Evolutionary conservation across 495 filamentous ascomycete genomes (phyloP), one percentile per base, ranked within the genome.

Genomic region (Darksidea phi): DNA sequence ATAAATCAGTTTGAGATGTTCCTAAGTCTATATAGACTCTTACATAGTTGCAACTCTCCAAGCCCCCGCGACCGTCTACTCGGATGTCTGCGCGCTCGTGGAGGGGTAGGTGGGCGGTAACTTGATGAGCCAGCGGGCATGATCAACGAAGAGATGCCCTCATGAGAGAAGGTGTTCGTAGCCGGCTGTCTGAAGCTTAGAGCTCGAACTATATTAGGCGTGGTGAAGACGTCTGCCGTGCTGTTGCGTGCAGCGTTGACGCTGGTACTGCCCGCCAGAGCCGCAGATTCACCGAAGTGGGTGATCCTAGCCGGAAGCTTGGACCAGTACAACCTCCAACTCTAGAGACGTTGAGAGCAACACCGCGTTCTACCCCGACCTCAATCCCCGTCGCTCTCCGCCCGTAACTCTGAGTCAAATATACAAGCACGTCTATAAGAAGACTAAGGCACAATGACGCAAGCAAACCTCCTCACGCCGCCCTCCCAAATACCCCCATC

Each of bases 401-500:
- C 41, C 41, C n/a, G n/a, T n/a, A n/a, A n/a, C n/a, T n/a, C n/a
- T n/a, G n/a, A n/a, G n/a, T n/a, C n/a, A n/a, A n/a, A n/a, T n/a
- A n/a, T n/a, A n/a, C n/a, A n/a, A n/a, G n/a, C n/a, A n/a, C n/a
- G n/a, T n/a, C n/a, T n/a, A n/a, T n/a, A n/a, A n/a, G n/a, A 20
- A 51, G 18, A 42, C 10, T 41, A 21, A 10, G 5, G 15, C 53
- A 61, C 43, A 23, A 74, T 74, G 72, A 48, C 71, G 15, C 38
- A 54, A 7, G 43, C 66, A 45, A 69, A 61, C 17, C 70, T 75
- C 51, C 71, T 75, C 53, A 24, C 63, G 45, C 69, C 73, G 7
- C 70, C 72, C 45, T 71, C 78, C 28, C 38, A 58, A 8, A 58
- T 74, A 34, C 54, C 71, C 13, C 70, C 79, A 32, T 70, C 74